These are phyloP conservation scores for Suhomyces taliae DNA, from an alignment of 1,139 yeast species.

Conservation along the genomic window DNA sequence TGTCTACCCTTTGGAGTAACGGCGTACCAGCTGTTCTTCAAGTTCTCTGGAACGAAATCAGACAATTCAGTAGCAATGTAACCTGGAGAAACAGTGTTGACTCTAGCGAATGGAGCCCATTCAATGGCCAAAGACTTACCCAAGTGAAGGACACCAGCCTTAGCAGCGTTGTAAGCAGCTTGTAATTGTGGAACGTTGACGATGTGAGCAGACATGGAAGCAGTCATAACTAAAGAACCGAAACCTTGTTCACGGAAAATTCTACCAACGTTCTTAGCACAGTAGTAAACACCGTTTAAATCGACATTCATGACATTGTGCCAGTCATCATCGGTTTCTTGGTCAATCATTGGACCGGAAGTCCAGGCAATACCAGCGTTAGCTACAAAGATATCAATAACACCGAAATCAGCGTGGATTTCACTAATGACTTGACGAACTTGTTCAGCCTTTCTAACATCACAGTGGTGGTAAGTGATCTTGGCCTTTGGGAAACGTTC, in stretches of 20 bases:
- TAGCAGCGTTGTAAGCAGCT: slow-evolving; percentile 55
- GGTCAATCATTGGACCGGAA: slow-evolving; percentile 37
- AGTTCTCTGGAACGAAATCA: slow-evolving; percentile 22
- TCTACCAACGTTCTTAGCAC: slow-evolving; percentile 43
- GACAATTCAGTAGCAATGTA: slow-evolving; percentile 27
- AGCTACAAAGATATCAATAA: slow-evolving; percentile 52
- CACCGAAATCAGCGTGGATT: slow-evolving; percentile 36
- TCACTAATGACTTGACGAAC: slow-evolving; percentile 35
- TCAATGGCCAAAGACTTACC: slow-evolving; percentile 33
- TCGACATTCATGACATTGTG: slow-evolving; percentile 45
- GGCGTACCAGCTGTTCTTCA: slow-evolving; percentile 21
- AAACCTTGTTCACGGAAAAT: slow-evolving; percentile 40
- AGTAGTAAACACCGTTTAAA: slow-evolving; percentile 47
- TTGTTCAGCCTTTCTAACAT: slow-evolving; percentile 41
- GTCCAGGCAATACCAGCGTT: slow-evolving; percentile 56
- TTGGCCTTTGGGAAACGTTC: slow-evolving; percentile 32
- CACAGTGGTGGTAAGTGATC: slow-evolving; percentile 38
- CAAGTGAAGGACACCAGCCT: slow-evolving; percentile 33
- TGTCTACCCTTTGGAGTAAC: slow-evolving; percentile 25
- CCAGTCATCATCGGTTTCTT: slow-evolving; percentile 46
- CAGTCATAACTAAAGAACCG: slow-evolving; percentile 60
- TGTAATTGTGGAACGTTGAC: slow-evolving; percentile 69
- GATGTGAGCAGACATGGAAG: slow-evolving; percentile 65
- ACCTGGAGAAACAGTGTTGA: slow-evolving; percentile 35
- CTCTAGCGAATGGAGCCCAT: slow-evolving; percentile 36